Conservation (phyloP, 257 asterid species). For the Fraxinus anomala region DNA sequence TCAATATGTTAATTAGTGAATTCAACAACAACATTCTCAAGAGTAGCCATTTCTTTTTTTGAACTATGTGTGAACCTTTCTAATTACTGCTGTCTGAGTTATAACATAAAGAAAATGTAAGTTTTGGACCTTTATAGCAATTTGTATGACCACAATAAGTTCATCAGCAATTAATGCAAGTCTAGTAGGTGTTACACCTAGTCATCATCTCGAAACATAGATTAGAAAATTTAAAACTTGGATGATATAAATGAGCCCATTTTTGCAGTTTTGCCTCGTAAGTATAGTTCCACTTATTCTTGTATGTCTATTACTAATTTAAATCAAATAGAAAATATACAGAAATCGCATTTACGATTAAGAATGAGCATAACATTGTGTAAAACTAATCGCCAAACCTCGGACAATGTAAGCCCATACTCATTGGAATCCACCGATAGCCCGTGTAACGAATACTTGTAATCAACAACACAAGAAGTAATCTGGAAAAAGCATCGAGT, state of each 20-base stretch:
- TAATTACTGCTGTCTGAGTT: not conserved
- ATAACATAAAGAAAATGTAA: not conserved
- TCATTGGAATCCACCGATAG: slow-evolving; percentile 50
- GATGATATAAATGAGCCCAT: not conserved
- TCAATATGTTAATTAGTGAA: not conserved
- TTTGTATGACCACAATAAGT: not conserved
- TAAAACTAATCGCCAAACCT: slow-evolving; percentile 44
- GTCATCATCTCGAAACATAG: not conserved
- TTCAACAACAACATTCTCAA: not conserved
- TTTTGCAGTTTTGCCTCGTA: not conserved
- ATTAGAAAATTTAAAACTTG: not conserved
- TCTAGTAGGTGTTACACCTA: not conserved
- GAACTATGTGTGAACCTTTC: not conserved
- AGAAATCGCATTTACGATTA: not conserved
- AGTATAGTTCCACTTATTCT: not conserved
- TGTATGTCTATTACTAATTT: not conserved
- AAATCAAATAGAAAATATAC: not conserved
- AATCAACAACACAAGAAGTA: slow-evolving; percentile 62
- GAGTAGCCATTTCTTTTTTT: not conserved
- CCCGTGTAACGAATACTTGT: slow-evolving; percentile 65
- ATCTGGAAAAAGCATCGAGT: slow-evolving; percentile 42
- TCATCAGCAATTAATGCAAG: not conserved
- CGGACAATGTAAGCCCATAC: slow-evolving; percentile 46
- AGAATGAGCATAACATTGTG: not conserved
- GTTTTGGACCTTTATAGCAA: not conserved